Conservation (phyloP, 352 stramenopile species). For the Pythium brachiatum region DNA sequence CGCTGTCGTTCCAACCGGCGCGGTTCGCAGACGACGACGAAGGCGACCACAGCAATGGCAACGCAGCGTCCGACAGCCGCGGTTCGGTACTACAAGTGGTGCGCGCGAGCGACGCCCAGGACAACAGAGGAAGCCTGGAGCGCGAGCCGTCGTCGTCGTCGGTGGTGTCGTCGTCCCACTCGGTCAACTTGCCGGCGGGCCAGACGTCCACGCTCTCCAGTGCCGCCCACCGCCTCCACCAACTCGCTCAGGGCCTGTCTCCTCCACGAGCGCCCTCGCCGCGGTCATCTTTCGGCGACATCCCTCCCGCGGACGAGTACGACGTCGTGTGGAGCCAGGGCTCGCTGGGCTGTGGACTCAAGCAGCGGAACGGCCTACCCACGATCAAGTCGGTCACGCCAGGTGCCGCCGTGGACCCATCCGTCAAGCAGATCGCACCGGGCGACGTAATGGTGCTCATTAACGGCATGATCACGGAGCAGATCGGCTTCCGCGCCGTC, state of each 20-base stretch:
- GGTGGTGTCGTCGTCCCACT: constrained; percentile 1
- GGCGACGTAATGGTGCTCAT: constrained; percentile 73
- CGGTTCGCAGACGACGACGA: constrained; percentile 27
- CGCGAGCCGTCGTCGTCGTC: constrained; percentile 15
- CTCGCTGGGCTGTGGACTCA: constrained; percentile 67
- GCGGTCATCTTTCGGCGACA: constrained; percentile 4
- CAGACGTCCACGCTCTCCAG: background rate
- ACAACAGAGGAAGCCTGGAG: constrained; percentile 3
- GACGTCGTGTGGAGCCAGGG: constrained; percentile 77
- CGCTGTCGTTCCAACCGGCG: constrained; percentile 66
- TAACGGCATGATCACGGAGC: constrained; percentile 68
- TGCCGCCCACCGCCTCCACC: background rate
- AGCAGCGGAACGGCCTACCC: constrained; percentile 65
- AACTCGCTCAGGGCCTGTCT: background rate
- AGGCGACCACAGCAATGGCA: constrained; percentile 8
- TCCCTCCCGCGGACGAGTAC: constrained; percentile 38
- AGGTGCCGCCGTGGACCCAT: constrained; percentile 49
- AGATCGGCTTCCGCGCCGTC: constrained; percentile 77
- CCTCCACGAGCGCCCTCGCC: background rate
- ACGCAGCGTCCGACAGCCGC: background rate
- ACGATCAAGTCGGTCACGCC: constrained; percentile 64
- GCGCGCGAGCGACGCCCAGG: constrained; percentile 9
- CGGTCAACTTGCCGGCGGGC: background rate
- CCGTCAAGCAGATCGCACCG: constrained; percentile 60
- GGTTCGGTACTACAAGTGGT: background rate